Evolutionary conservation across 2,329 filamentous ascomycete genomes (phyloP), one percentile per base, ranked within the genome.

Genomic region (Tolypocladium tundrense): DNA sequence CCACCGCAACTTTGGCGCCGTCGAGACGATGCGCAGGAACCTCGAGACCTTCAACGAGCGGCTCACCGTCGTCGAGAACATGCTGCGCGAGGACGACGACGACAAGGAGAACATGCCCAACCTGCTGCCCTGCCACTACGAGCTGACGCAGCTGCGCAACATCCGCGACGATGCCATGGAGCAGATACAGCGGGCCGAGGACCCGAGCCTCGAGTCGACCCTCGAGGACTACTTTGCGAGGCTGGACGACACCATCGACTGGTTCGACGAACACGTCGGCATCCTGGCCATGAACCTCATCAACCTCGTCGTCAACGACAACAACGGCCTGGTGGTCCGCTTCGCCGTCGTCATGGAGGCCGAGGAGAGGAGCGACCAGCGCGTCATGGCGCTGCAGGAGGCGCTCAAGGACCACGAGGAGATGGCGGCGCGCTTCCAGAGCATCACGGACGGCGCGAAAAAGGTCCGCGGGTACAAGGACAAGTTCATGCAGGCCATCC

Each of bases 81-180:
- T 97, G 79, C 76, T 99, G 66, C 79, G 79, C 59, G 84, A 92
- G 67, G 93, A 99, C 72, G 92, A 96, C 68, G 80, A 85, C 61
- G 90, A 97, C 71, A 79, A 85, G 61, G 90, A 95, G 74, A 90
- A 88, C 68, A 96, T 97, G 85, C 90, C 91, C 9, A 97, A 97
- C 72, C 75, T 99, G 56, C 79, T 99, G 48, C 84, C 87, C 43
- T 86, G 93, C 56, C 94, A 99, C 75, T 96, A 93, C 79, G 91
- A 93, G 70, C 83, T 99, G 66, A 97, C 91, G 4, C 86, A 90
- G 72, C 77, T 99, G 71, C 82, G 94, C 61, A 96, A 99, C 72
- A 96, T 99, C 63, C 85, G 92, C 59, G 94, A 97, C 75, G 90
- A 96, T 72, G 93, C 94, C 39, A 92, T 97, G 83, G 91, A 96